A percentile compares a stretch with the other conserved stretches of the same genome.
These are phyloP conservation scores for Teunomyces aglyptinius DNA, from an alignment of 805 yeast species.

Conservation along the genomic window DNA sequence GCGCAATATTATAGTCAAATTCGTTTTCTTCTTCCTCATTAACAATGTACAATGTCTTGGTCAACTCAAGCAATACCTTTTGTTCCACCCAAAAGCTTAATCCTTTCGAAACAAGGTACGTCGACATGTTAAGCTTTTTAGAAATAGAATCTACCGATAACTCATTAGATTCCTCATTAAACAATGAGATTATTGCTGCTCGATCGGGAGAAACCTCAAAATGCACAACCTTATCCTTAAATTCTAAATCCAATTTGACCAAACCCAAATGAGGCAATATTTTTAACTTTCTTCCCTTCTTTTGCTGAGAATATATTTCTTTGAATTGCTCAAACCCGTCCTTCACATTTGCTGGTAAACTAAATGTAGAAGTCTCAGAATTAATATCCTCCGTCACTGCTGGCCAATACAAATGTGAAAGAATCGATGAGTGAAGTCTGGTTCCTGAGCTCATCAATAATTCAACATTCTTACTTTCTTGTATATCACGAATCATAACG, in stretches of 20 bases:
- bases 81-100: slow-evolving; percentile 63
- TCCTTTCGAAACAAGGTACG: slow-evolving; percentile 34
- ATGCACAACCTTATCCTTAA: slow-evolving; percentile 31
- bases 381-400: slow-evolving; percentile 31
- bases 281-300: slow-evolving; percentile 58
- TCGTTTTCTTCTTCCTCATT: slow-evolving; percentile 31
- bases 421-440: slow-evolving; percentile 54
- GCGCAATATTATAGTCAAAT: not conserved
- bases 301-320: slow-evolving; percentile 38
- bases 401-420: slow-evolving; percentile 87
- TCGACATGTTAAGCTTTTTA: slow-evolving; percentile 40
- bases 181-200: slow-evolving; percentile 60
- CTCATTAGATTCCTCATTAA: slow-evolving; percentile 35
- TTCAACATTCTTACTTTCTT: slow-evolving; percentile 52
- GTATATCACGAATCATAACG: slow-evolving; percentile 78
- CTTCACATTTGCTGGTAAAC: slow-evolving; percentile 48
- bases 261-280: slow-evolving; percentile 59
- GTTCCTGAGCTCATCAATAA: not conserved
- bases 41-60: slow-evolving; percentile 32
- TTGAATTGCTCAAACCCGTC: slow-evolving; percentile 44
- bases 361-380: slow-evolving; percentile 37
- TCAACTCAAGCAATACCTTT: slow-evolving; percentile 48
- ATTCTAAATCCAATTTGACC: slow-evolving; percentile 56
- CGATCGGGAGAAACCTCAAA: slow-evolving; percentile 65
- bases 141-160: slow-evolving; percentile 33